These are phyloP conservation scores for Hygrophorus russula DNA, from an alignment of 768 basidiomycete genomes.

Conservation along the genomic window DNA sequence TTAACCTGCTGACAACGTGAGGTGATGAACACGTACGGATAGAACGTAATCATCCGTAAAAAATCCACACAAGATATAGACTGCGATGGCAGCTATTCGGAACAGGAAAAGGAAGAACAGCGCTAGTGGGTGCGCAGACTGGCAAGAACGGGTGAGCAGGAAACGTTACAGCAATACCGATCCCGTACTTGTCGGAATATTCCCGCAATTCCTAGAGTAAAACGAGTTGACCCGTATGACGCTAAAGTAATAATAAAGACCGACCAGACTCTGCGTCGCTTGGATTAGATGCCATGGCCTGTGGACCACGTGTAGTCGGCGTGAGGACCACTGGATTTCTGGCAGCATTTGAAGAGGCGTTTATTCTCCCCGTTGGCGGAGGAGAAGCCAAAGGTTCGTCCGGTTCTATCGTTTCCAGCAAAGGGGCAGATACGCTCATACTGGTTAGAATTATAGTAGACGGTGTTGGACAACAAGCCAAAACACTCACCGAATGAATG, in stretches of 20 bases:
- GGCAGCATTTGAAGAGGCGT: slow-evolving; percentile 17
- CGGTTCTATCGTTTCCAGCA: slow-evolving; percentile 78
- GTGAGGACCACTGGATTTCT: slow-evolving; percentile 42
- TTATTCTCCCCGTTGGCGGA: slow-evolving; percentile 21
- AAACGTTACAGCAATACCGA: neutral
- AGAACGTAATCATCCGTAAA: slow-evolving; percentile 88
- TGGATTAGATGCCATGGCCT: slow-evolving; percentile 40
- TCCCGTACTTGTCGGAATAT: slow-evolving; percentile 70
- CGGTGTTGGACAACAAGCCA: slow-evolving; percentile 3
- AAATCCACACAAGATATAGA: slow-evolving; percentile 90
- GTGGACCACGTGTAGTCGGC: slow-evolving; percentile 30
- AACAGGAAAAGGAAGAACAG: slow-evolving; percentile 89
- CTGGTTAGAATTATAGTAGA: slow-evolving; percentile 3
- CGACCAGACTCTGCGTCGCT: slow-evolving; percentile 71
- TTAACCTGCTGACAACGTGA: neutral
- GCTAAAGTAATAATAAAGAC: slow-evolving; percentile 11
- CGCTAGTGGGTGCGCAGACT: slow-evolving; percentile 75
- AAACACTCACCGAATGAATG: neutral
- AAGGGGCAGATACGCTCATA: slow-evolving; percentile 54
- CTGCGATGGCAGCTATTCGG: slow-evolving; percentile 75
- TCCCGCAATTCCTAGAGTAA: slow-evolving; percentile 47
- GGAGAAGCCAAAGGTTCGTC: slow-evolving; percentile 44
- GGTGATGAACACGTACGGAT: slow-evolving; percentile 45
- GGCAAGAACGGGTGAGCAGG: slow-evolving; percentile 7
- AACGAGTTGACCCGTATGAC: neutral